These are phyloP conservation scores for Cyclaneusma minus DNA, from an alignment of 2,329 filamentous ascomycete genomes.

Conservation along the genomic window DNA sequence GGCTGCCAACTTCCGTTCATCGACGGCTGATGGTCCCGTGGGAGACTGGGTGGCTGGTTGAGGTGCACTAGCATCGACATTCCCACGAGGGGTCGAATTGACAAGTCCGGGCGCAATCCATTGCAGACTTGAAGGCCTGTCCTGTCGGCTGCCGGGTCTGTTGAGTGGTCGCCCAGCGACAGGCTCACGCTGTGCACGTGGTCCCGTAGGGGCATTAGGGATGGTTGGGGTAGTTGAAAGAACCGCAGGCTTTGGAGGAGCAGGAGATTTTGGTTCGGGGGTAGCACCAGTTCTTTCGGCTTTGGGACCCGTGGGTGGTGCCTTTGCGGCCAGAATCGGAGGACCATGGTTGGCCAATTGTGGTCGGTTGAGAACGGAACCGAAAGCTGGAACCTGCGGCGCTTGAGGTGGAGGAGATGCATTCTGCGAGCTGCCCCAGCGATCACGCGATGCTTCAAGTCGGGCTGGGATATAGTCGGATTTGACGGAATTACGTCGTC, in stretches of 20 bases:
- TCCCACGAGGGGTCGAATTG: too few species aligned
- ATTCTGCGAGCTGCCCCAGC: slow-evolving; percentile 28
- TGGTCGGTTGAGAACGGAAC: slow-evolving; percentile 17
- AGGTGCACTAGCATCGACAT: neutral
- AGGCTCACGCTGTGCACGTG: too few species aligned
- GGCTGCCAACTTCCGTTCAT: too few species aligned
- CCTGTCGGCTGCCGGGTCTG: too few species aligned
- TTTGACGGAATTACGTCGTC: too few species aligned
- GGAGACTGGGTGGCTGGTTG: neutral
- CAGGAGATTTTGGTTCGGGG: too few species aligned
- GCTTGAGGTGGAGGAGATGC: slow-evolving; percentile 35
- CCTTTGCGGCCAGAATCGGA: slow-evolving; percentile 3
- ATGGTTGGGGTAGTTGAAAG: slow-evolving; percentile 1
- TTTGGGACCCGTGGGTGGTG: slow-evolving; percentile 2
- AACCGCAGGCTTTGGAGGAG: neutral
- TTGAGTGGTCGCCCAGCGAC: too few species aligned
- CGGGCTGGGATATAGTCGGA: slow-evolving; percentile 28
- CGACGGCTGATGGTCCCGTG: neutral
- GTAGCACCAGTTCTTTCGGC: too few species aligned
- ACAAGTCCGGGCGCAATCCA: too few species aligned
- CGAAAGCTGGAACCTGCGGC: slow-evolving; percentile 38
- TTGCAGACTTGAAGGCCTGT: too few species aligned
- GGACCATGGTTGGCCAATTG: too few species aligned
- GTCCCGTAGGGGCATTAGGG: slow-evolving; percentile 3
- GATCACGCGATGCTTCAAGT: slow-evolving; percentile 26